Conservation (phyloP, 805 yeast genomes). For the Naumovozyma dairenensis region DNA sequence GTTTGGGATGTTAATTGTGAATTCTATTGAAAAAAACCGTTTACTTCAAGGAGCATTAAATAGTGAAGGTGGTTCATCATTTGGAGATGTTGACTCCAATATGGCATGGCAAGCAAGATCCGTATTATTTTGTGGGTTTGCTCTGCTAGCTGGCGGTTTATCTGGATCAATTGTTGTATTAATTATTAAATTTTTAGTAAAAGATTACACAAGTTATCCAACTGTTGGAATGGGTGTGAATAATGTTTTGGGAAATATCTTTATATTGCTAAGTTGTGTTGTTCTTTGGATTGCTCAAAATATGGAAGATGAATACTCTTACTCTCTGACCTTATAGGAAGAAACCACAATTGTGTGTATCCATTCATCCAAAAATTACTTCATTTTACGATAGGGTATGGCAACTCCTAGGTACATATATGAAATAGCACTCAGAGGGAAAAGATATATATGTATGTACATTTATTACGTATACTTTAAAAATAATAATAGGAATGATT, state of each 20-base stretch:
- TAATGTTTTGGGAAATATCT: constrained; percentile 69
- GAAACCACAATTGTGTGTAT: no score
- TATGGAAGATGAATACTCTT: constrained; percentile 91
- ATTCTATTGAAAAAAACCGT: constrained; percentile 36
- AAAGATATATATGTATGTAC: no score
- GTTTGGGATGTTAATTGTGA: constrained; percentile 75
- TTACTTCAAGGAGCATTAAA: constrained; percentile 32
- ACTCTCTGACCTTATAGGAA: constrained; percentile 76
- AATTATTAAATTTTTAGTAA: constrained; percentile 72
- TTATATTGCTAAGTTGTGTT: constrained; percentile 82
- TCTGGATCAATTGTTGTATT: constrained; percentile 87
- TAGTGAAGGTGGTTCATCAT: constrained; percentile 27
- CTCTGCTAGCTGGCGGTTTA: constrained; percentile 85
- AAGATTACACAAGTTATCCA: constrained; percentile 66
- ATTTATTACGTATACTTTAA: no score
- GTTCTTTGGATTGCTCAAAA: constrained; percentile 90
- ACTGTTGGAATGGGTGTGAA: constrained; percentile 91
- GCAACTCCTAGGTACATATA: no score
- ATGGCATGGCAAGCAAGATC: constrained; percentile 93
- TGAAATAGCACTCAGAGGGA: no score
- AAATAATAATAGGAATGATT: no score
- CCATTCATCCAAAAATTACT: no score
- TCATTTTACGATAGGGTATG: no score
- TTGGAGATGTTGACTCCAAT: constrained; percentile 33
- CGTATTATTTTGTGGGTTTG: constrained; percentile 83